These are phyloP conservation scores for Aspergillus fumigatiaffinis DNA, from an alignment of 2,329 filamentous ascomycete genomes.

Conservation along the genomic window DNA sequence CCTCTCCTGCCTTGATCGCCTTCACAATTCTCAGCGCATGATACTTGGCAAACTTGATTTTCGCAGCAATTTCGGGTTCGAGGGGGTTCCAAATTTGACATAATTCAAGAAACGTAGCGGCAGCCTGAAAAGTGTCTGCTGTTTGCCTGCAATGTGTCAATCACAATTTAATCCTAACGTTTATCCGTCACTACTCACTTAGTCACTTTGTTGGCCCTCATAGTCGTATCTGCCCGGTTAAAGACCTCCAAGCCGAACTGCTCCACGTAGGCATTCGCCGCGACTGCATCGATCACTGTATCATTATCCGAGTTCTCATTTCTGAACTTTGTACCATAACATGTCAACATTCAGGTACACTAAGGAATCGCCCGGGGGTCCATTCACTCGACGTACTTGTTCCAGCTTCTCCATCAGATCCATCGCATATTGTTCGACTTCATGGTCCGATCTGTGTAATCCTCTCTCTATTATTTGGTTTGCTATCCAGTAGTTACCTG, in stretches of 20 bases:
- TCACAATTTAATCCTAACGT: conserved; percentile 6
- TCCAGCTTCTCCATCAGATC: conserved; percentile 89
- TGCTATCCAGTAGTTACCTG: conserved; percentile 87
- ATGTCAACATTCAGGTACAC: conserved; percentile 5
- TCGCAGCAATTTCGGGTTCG: conserved; percentile 72
- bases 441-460: conserved; percentile 73
- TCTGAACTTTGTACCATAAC: conserved; percentile 55
- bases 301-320: conserved; percentile 70
- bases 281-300: conserved; percentile 77
- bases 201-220: conserved; percentile 78
- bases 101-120: conserved; percentile 86
- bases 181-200: conserved; percentile 48
- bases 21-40: conserved; percentile 87
- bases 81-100: conserved; percentile 75
- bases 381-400: conserved; percentile 47
- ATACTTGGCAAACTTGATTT: conserved; percentile 96
- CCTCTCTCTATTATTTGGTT: conserved; percentile 82
- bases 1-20: conserved; percentile 82
- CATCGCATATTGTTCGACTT: conserved; percentile 76
- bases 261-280: conserved; percentile 87
- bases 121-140: conserved; percentile 87
- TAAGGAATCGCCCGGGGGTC: not conserved
- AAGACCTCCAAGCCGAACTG: conserved; percentile 91
- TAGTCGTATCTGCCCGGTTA: conserved; percentile 73
- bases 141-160: conserved; percentile 63